Evolutionary conservation across 164 flowering plant species (phyloP), one percentile per base, ranked within the genome.

Genomic region (Taxillus chinensis): DNA sequence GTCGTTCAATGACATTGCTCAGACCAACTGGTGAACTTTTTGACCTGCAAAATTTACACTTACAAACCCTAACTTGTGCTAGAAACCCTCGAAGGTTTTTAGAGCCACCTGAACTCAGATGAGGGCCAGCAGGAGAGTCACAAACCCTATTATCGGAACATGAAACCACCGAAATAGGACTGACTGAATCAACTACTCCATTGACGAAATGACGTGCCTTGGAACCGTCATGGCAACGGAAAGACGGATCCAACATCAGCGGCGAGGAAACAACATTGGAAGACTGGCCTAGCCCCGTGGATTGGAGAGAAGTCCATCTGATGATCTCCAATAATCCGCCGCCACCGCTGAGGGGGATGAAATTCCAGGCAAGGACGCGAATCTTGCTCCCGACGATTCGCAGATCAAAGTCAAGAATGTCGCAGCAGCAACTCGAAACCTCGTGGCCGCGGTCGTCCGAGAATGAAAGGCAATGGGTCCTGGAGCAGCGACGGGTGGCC

Each of bases 281-380:
- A 70, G 70, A 70, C 2, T 48, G 64, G 42, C 37, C 12, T 14
- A 55, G 60, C 14, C 15, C 64, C 8, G 48, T 57, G 2, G 77
- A 50, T 41, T 75, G 80, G 0, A 57, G 43, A 52, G 77, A 67
- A 3, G 64, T 63, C 98, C 98, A 92, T 14, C 69, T 68, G 55
- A 88, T 81, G 12, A 92, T 86, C 79, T 92, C 98, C 75, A 90
- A 67, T 55, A 82, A 74, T 13, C 89, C 93, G 13, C 81, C 73
- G 0, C 66, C 57, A 37, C 62, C 55, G 45, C 71, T 79, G 5
- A 79, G 64, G 3, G 93, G 98, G 72, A 92, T 77, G 65, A 80
- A 93, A 72, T 90, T 93, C 97, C 96, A 93, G 27, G 89, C 73
- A 16, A 73, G 69, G 37, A 88, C 87, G 7, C 48, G 69, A 60